Base-by-base conservation (phyloP, 805 yeast genomes). In the Candida dajiaensis region DNA sequence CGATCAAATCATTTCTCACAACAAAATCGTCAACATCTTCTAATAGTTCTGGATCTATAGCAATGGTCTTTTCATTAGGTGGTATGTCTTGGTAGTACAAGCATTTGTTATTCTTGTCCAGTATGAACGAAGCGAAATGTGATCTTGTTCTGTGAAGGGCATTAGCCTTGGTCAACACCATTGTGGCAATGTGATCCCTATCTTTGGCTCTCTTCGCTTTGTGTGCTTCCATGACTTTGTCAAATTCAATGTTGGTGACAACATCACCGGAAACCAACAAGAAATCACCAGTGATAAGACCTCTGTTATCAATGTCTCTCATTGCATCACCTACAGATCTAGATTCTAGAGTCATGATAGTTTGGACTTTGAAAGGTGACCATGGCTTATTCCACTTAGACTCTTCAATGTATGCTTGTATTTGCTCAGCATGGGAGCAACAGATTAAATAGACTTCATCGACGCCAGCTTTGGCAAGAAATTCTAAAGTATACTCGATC, bases 311-410 rank as follows among this genome's bases (percentile, higher is more conserved):
- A 48, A 94, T 70, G 61, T 92, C 98, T 64, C 99, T 77, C 95
- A 94, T 87, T 19, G 96, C 95, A 68, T 94, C 99, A 54, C 99
- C 99, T 11, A 92, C 95, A 23, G 95, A 86, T 64, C 90, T 71
- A 11, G 94, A 82, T 64, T 92, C 97, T 41, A 89, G 79, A 21
- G 95, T 80, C 73, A 86, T 77, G 44, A 92, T 78, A 3, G 95
- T 85, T 41, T 80, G 78, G 40, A 94, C 76, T 46, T 78, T 77
- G 65, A 94, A 92, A 1, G 97, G 96, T 2, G 95, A 79, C 61
- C 82, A 78, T 1, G 80, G 72, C 16, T 71, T 59, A 28, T 69
- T 71, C 94, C 94, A 86, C 59, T 81, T 83, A 29, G 88, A 81
- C 6, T 68, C 62, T 54, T 83, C 88, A 43, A 94, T 82, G 61